phyloP scores from a whole-genome alignment of 352 stramenopile genomes.

The Albugo candida region DNA sequence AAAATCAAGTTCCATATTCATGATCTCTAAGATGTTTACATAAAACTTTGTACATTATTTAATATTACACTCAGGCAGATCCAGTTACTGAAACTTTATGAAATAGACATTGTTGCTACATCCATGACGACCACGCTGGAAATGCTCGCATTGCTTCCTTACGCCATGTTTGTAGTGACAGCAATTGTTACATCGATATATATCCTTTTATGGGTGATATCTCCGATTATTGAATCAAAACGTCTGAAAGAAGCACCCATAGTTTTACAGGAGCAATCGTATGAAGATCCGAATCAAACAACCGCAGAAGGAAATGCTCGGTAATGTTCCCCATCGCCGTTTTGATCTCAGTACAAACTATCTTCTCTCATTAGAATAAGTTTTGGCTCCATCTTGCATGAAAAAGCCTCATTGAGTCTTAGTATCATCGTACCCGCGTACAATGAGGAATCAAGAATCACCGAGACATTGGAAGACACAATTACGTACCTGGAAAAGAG shows the following conservation, averaged over 20 bases:
- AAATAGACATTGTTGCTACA: too few relatives aligned
- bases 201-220: too few relatives aligned
- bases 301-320: constrained; percentile 4
- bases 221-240: too few relatives aligned
- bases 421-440: constrained; percentile 88
- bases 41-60: too few relatives aligned
- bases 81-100: too few relatives aligned
- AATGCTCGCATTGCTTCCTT: background rate
- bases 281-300: constrained; percentile 24
- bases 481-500: constrained; percentile 73
- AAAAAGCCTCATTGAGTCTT: constrained; percentile 32
- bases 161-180: background rate
- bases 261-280: constrained; percentile 28
- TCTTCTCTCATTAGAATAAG: too few relatives aligned
- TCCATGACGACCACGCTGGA: background rate
- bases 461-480: constrained; percentile 80
- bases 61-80: too few relatives aligned
- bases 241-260: background rate
- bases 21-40: too few relatives aligned
- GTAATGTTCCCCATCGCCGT: constrained; percentile 16
- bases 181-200: background rate
- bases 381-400: constrained; percentile 43
- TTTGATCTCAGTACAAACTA: background rate
- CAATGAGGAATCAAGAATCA: constrained; percentile 87
- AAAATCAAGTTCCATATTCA: too few relatives aligned